phyloP scores from a whole-genome alignment of 805 yeast genomes.

The Naumovozyma dairenensis region DNA sequence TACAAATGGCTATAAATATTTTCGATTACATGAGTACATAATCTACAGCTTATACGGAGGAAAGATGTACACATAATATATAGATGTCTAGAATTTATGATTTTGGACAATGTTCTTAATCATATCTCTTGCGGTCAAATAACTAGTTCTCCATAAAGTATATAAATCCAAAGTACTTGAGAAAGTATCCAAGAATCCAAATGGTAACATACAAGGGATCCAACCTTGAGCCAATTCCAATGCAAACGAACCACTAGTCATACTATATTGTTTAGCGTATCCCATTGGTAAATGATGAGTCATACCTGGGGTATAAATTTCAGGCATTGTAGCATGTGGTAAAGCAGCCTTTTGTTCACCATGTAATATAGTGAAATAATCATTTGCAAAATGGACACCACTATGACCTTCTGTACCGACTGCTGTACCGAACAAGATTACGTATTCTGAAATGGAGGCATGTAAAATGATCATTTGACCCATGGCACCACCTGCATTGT shows the following conservation, averaged over 20 bases:
- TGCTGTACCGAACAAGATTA: constrained; percentile 88
- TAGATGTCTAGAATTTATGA: constrained; percentile 51
- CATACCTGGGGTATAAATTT: constrained; percentile 78
- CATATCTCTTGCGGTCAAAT: constrained; percentile 76
- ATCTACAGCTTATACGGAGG: background rate
- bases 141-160: constrained; percentile 59
- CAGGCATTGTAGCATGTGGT: constrained; percentile 54
- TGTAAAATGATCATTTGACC: constrained; percentile 90
- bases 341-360: constrained; percentile 72
- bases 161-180: constrained; percentile 71
- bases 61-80: background rate
- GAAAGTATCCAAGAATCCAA: constrained; percentile 76
- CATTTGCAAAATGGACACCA: constrained; percentile 95
- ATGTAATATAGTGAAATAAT: constrained; percentile 80
- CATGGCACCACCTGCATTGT: constrained; percentile 99
- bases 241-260: constrained; percentile 79
- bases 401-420: constrained; percentile 94
- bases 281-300: constrained; percentile 74
- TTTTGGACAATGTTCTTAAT: constrained; percentile 43
- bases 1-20: too few species aligned
- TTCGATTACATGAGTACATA: too few species aligned
- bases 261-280: constrained; percentile 67
- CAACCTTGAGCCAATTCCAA: constrained; percentile 96
- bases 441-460: constrained; percentile 86
- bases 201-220: constrained; percentile 97